A percentile compares a stretch with the other conserved stretches of the same genome.
Evolutionary conservation across 768 basidiomycete species (phyloP).

Genomic region (Pluteus cervinus): DNA sequence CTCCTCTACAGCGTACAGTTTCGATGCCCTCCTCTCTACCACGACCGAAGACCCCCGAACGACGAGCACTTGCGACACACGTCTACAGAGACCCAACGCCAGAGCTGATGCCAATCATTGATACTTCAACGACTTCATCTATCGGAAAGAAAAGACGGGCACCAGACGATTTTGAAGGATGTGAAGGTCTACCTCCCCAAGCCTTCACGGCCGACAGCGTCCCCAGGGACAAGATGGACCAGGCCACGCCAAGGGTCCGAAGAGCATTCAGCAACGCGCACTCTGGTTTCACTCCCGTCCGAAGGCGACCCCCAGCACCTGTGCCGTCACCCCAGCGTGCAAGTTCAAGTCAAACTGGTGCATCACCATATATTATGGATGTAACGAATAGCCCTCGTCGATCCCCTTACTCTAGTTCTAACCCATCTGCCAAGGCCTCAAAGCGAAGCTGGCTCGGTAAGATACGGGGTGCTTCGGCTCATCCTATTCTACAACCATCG

Average conservation of each 20-base stretch:
- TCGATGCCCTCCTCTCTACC: conserved; percentile 39
- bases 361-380: conserved; percentile 41
- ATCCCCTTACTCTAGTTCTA: conserved; percentile 15
- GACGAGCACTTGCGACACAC: conserved; percentile 26
- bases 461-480: conserved; percentile 45
- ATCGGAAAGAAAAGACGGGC: conserved; percentile 69
- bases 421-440: conserved; percentile 31
- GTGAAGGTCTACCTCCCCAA: conserved; percentile 52
- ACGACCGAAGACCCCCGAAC: conserved; percentile 52
- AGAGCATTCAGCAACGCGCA: conserved; percentile 52
- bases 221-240: conserved; percentile 32
- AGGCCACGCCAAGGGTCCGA: conserved; percentile 55
- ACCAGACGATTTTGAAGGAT: conserved; percentile 71
- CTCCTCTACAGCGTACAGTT: conserved; percentile 21
- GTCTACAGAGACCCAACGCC: conserved; percentile 53
- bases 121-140: conserved; percentile 28
- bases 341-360: conserved; percentile 20
- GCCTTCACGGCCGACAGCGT: conserved; percentile 55
- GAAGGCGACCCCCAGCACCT: conserved; percentile 35
- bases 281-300: conserved; percentile 69
- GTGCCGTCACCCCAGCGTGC: conserved; percentile 47
- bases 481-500: too few relatives aligned
- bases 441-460: conserved; percentile 72
- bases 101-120: conserved; percentile 24
- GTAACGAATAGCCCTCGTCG: conserved; percentile 62